Evolutionary conservation across 805 yeast genomes (phyloP), one percentile per base, ranked within the genome.

Genomic region (Cyberlindnera subsufficiens): DNA sequence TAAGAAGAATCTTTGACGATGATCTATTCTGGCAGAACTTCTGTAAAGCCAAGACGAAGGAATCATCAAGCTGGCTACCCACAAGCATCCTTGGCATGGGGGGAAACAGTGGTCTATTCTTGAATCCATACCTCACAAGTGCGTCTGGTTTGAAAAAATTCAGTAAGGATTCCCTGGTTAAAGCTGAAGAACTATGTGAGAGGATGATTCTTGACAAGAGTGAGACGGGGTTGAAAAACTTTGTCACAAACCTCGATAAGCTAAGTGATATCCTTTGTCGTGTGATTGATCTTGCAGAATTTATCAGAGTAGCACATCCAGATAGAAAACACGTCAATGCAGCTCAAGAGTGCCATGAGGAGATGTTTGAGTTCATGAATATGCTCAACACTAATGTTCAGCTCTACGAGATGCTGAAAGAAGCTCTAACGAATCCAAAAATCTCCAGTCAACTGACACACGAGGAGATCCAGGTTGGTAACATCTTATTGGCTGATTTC

Each of bases 341-440:
- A 2, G 96, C 99, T 1, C 96, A 91, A 56, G 72, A 75, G 35
- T 84, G 93, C 31, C 96, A 91, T 58, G 95, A 87, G 53, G 70
- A 78, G 49, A 78, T 91, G 85, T 91, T 83, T 62, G 95, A 89
- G 56, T 90, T 82, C 62, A 93, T 93, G 99, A 93, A 89, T 62
- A 75, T 83, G 41, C 68, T 93, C 36, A 93, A 93, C 61, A 90
- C 98, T 2, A 82, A 87, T 42, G 84, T 80, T 14, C 82, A 75
- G 31, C 68, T 93, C 25, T 87, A 81, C 55, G 62, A 67, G 37
- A 77, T 75, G 36, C 69, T 93, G 33, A 55, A 61, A n/a, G 25
- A 19, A 3, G 80, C 83, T 0, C 62, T 90, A 42, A 61, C 67
- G 2, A 65, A 64, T 35, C 40, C 54, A 9, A 43, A 54, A 3